Percentiles rank a stretch among this genome's conserved stretches.
Conservation (phyloP, 2,329 filamentous ascomycete genomes). For the Cladosporium cucumerinum region DNA sequence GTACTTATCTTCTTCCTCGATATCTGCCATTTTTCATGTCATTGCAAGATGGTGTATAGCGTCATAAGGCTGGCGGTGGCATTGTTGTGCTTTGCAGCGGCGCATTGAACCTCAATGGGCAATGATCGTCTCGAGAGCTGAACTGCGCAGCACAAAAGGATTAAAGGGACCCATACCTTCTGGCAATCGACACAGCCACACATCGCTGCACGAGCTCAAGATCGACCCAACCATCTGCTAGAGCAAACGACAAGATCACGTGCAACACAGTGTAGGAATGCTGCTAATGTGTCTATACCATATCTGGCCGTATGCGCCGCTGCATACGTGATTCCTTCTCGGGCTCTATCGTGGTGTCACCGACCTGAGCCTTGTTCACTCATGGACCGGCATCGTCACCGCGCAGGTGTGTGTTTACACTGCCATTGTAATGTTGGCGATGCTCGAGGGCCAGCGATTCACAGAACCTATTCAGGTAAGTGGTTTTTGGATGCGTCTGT, state of each 20-base stretch:
- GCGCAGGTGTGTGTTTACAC: background rate
- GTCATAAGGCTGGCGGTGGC: background rate
- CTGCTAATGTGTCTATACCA: background rate
- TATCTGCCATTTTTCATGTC: background rate
- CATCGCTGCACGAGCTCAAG: background rate
- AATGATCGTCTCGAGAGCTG: background rate
- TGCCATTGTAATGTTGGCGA: background rate
- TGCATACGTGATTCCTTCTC: background rate
- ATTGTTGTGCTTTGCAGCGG: background rate
- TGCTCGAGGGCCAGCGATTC: background rate
- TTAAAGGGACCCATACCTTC: background rate
- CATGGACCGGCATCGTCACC: background rate
- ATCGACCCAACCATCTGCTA: background rate
- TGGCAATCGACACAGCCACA: constrained; percentile 5
- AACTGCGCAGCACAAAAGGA: background rate
- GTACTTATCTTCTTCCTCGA: background rate
- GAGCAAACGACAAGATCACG: background rate
- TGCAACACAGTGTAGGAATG: background rate
- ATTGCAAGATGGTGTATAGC: background rate
- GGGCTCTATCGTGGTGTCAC: background rate
- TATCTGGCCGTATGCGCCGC: background rate
- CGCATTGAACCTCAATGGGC: background rate
- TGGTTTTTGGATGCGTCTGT: background rate
- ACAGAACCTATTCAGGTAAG: background rate
- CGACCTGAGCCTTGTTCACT: background rate